phyloP scores from a whole-genome alignment of 345 rosid genomes.

The Camelina laxa region DNA sequence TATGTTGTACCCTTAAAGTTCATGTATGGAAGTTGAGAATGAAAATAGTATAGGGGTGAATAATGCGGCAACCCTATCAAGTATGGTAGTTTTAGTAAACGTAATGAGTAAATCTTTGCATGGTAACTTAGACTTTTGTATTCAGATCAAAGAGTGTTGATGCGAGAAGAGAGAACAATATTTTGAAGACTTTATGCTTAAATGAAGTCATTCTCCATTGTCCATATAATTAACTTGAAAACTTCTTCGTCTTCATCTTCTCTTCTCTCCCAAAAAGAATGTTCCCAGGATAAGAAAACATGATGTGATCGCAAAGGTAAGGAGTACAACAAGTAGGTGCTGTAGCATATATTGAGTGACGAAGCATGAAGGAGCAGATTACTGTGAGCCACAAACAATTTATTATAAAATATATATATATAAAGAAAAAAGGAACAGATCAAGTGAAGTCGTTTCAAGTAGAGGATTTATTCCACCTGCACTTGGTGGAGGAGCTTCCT shows the following conservation, averaged over 20 bases:
- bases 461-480: slow-evolving; percentile 43
- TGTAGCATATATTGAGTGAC: slow-evolving; percentile 36
- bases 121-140: slow-evolving; percentile 1
- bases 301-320: slow-evolving; percentile 9
- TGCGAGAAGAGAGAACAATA: not conserved
- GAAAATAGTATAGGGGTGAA: no score
- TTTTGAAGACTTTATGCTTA: not conserved
- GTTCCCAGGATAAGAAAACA: slow-evolving; percentile 30
- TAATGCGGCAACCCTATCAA: no score
- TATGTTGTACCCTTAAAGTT: no score
- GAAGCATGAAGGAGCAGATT: slow-evolving; percentile 13
- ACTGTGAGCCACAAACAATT: slow-evolving; percentile 33
- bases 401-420: no score
- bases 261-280: slow-evolving; percentile 25
- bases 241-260: slow-evolving; percentile 1
- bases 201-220: not conserved
- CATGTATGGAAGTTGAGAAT: no score
- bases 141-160: not conserved
- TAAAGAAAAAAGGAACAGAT: not conserved
- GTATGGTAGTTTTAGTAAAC: no score
- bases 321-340: slow-evolving; percentile 16
- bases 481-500: slow-evolving; percentile 26
- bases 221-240: not conserved
- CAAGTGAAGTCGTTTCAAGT: slow-evolving; percentile 40
- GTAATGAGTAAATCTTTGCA: no score